Evolutionary conservation across 139 green algal genomes (phyloP).

Genomic region (Ulvella scutata): DNA sequence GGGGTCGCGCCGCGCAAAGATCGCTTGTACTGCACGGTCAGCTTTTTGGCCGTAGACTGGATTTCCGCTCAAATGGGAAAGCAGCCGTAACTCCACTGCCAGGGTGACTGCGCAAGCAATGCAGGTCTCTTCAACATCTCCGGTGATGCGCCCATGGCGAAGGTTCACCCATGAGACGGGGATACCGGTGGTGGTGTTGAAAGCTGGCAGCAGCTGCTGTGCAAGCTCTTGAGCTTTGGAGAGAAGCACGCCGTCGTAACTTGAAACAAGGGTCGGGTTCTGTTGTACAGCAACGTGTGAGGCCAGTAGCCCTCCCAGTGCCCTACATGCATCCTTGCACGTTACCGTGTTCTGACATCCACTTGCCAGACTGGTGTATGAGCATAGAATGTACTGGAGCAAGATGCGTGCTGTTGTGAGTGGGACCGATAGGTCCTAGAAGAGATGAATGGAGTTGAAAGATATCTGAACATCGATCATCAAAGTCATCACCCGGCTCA

Average conservation of each 20-base stretch:
- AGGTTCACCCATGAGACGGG: constrained; percentile 62
- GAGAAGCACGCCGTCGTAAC: neutral
- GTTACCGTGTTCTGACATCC: no score
- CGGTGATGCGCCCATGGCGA: constrained; percentile 16
- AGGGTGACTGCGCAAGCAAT: constrained; percentile 75
- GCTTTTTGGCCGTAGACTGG: neutral
- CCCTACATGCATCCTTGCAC: neutral
- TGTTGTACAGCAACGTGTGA: neutral
- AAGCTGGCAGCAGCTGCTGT: constrained; percentile 61
- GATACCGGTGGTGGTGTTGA: constrained; percentile 58
- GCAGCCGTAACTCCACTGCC: constrained; percentile 68
- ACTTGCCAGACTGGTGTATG: no score
- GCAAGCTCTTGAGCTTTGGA: constrained; percentile 31
- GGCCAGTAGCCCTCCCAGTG: neutral
- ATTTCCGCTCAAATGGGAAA: constrained; percentile 48
- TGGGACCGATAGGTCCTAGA: no score
- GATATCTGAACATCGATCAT: no score
- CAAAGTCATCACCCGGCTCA: no score
- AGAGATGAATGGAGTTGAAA: no score
- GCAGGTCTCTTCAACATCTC: constrained; percentile 49
- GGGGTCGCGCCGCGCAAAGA: constrained; percentile 16
- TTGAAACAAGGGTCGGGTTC: neutral
- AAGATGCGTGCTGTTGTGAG: no score
- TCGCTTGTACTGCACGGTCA: neutral
- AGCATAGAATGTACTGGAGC: no score